Evolutionary conservation across 2,329 filamentous ascomycete genomes (phyloP).

Genomic region (Cytospora piceicola): DNA sequence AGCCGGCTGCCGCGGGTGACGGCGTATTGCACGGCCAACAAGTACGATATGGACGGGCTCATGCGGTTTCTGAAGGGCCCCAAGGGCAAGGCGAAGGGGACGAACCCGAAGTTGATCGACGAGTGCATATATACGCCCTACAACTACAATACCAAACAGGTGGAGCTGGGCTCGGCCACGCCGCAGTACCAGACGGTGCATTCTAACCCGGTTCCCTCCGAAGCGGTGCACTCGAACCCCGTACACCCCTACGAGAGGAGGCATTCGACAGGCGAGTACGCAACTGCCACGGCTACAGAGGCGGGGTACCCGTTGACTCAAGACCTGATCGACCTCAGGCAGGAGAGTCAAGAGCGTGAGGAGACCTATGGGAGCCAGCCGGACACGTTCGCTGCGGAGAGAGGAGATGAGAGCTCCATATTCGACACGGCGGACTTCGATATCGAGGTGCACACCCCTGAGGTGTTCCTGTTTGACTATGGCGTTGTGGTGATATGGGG

Average conservation of each 20-base stretch:
- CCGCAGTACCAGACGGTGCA: constrained; percentile 38
- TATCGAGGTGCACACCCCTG: constrained; percentile 85
- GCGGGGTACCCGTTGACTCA: constrained; percentile 59
- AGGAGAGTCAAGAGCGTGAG: constrained; percentile 39
- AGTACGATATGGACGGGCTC: constrained; percentile 86
- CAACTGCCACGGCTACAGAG: constrained; percentile 24
- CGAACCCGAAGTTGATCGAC: constrained; percentile 90
- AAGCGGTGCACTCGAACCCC: constrained; percentile 42
- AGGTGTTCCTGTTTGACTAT: constrained; percentile 96
- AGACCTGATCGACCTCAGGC: constrained; percentile 66
- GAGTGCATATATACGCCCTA: constrained; percentile 98
- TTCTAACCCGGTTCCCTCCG: constrained; percentile 47
- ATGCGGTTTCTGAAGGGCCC: constrained; percentile 86
- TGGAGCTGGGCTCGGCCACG: constrained; percentile 32
- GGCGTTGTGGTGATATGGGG: constrained; percentile 98
- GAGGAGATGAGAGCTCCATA: constrained; percentile 39
- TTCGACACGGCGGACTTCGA: constrained; percentile 71
- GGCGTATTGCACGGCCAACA: constrained; percentile 93
- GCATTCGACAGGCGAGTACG: constrained; percentile 70
- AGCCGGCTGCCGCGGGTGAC: constrained; percentile 87
- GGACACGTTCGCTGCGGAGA: constrained; percentile 35
- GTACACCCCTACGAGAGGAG: constrained; percentile 63
- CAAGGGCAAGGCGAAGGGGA: constrained; percentile 73
- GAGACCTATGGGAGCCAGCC: constrained; percentile 41
- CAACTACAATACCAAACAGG: constrained; percentile 65